Conservation (phyloP, 1,284 basidiomycete genomes). For the Vanrija humicola region DNA sequence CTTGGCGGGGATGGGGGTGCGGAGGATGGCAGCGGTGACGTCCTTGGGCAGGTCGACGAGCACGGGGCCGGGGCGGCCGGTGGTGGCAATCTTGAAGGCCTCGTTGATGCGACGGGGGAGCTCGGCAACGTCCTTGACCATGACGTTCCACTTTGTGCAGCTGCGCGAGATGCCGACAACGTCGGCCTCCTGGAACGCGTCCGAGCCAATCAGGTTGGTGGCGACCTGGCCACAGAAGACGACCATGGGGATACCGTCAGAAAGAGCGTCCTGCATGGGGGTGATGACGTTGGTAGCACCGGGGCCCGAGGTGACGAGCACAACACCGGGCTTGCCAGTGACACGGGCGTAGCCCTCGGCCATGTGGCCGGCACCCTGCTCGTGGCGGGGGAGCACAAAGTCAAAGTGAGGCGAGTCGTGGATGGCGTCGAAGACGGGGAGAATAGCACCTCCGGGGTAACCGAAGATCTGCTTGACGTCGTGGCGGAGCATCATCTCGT, state of each 20-base stretch:
- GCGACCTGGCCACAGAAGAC: slow-evolving; percentile 98
- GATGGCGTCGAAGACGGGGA: slow-evolving; percentile 98
- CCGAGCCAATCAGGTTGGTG: slow-evolving; percentile 93
- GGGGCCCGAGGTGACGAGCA: slow-evolving; percentile 95
- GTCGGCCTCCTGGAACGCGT: slow-evolving; percentile 98
- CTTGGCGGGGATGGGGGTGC: slow-evolving; percentile 79
- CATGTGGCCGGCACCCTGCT: slow-evolving; percentile 99
- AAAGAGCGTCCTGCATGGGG: slow-evolving; percentile 95
- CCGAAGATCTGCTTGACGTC: slow-evolving; percentile 96
- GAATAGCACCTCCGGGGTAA: slow-evolving; percentile 95
- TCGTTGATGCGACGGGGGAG: slow-evolving; percentile 95
- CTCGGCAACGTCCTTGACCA: slow-evolving; percentile 97
- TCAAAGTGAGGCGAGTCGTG: slow-evolving; percentile 94
- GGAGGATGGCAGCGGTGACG: slow-evolving; percentile 86
- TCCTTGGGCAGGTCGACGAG: slow-evolving; percentile 98
- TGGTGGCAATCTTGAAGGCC: slow-evolving; percentile 98
- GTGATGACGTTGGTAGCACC: slow-evolving; percentile 98
- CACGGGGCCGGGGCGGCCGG: slow-evolving; percentile 92
- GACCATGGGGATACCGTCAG: slow-evolving; percentile 89
- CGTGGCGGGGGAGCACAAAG: slow-evolving; percentile 92
- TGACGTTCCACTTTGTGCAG: slow-evolving; percentile 99
- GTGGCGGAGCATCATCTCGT: slow-evolving; percentile 99
- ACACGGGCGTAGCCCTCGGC: slow-evolving; percentile 96
- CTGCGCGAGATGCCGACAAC: slow-evolving; percentile 91
- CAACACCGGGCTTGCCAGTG: slow-evolving; percentile 95